phyloP scores from a whole-genome alignment of 73 alveolate genomes.

The Tetrahymena elliotti region DNA sequence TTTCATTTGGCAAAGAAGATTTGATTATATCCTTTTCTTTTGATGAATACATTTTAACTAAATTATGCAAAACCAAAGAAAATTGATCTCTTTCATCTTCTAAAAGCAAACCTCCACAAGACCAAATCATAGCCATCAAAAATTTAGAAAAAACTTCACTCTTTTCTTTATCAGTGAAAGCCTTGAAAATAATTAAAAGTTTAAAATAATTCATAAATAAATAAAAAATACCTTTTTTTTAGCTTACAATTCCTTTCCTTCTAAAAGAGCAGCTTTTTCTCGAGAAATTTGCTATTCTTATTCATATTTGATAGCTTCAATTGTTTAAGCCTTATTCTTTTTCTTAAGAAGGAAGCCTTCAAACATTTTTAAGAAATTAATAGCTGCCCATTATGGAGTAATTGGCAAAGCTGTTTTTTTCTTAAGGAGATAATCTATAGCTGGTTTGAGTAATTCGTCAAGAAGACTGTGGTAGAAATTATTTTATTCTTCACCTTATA shows the following conservation, averaged over 20 bases:
- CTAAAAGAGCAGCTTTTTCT: conserved; percentile 8
- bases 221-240: conserved; percentile 3
- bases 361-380: not conserved
- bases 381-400: not conserved
- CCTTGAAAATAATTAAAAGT: not conserved
- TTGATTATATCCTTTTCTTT: not conserved
- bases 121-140: conserved; percentile 14
- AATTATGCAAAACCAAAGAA: not conserved
- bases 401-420: not conserved
- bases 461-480: not conserved
- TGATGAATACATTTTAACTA: not conserved
- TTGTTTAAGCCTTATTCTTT: not conserved
- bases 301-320: conserved; percentile 26
- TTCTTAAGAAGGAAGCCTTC: not conserved
- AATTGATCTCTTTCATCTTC: conserved; percentile 10
- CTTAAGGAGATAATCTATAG: not conserved
- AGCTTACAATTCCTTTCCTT: conserved; percentile 33
- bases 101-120: conserved; percentile 16
- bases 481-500: not conserved
- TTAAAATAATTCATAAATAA: not conserved
- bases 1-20: not conserved
- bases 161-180: conserved; percentile 20
- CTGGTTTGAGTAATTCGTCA: not conserved
- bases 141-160: conserved; percentile 7
- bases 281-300: conserved; percentile 34